Evolutionary conservation across 306 rosid genomes (phyloP).

Genomic region (Inga leiocalycina): DNA sequence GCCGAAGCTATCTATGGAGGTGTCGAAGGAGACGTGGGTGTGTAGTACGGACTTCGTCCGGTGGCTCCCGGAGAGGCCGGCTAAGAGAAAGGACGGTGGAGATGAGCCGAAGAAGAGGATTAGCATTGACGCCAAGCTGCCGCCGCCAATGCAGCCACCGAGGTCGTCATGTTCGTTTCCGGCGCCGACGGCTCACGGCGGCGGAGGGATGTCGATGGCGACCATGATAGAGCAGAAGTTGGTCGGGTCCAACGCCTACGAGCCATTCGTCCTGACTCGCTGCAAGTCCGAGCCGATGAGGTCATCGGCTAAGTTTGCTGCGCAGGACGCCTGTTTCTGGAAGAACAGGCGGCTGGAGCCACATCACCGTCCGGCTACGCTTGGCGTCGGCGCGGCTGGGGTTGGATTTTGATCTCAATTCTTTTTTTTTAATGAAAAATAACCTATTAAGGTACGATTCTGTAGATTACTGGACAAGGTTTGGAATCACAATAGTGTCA

Average conservation of each 20-base stretch:
- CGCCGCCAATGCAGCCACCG: slow-evolving; percentile 63
- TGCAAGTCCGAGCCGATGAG: slow-evolving; percentile 98
- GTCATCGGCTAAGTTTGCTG: slow-evolving; percentile 61
- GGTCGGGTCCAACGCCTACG: slow-evolving; percentile 64
- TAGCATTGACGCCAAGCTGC: slow-evolving; percentile 30
- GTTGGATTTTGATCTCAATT: slow-evolving; percentile 58
- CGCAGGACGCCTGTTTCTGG: slow-evolving; percentile 84
- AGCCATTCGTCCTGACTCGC: slow-evolving; percentile 89
- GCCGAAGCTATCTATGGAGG: slow-evolving; percentile 95
- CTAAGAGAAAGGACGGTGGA: slow-evolving; percentile 28
- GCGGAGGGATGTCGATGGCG: slow-evolving; percentile 66
- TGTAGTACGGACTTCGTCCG: slow-evolving; percentile 86
- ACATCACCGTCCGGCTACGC: slow-evolving; percentile 61
- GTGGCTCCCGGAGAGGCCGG: slow-evolving; percentile 68
- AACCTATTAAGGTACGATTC: slow-evolving; percentile 24
- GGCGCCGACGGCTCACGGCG: slow-evolving; percentile 15
- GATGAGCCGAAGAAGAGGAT: slow-evolving; percentile 48
- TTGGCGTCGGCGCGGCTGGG: slow-evolving; percentile 87
- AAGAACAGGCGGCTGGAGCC: slow-evolving; percentile 80
- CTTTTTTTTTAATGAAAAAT: slow-evolving; percentile 23
- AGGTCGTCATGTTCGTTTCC: slow-evolving; percentile 85
- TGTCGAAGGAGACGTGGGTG: slow-evolving; percentile 95
- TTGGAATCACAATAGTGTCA: slow-evolving; percentile 8
- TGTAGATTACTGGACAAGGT: slow-evolving; percentile 16
- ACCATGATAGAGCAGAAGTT: slow-evolving; percentile 76